phyloP scores from a whole-genome alignment of 768 basidiomycete genomes.

The Lactarius sanguifluus region DNA sequence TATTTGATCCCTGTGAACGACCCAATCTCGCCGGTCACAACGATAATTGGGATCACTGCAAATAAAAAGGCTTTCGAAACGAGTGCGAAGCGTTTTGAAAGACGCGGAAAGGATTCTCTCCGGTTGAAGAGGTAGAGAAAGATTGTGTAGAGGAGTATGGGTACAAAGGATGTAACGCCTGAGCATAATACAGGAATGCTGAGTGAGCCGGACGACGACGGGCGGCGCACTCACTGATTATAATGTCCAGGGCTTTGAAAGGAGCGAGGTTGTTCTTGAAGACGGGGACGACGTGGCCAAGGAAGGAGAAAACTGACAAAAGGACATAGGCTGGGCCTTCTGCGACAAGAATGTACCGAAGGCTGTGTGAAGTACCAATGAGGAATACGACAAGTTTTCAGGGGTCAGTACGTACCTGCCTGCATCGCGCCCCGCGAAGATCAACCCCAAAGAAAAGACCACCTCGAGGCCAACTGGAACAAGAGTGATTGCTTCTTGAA shows the following conservation, averaged over 20 bases:
- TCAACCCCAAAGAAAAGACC: conserved; percentile 54
- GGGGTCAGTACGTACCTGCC: conserved; percentile 44
- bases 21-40: conserved; percentile 56
- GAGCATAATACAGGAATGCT: not conserved
- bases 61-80: conserved; percentile 48
- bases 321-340: conserved; percentile 64
- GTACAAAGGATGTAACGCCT: conserved; percentile 61
- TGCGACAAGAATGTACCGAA: conserved; percentile 55
- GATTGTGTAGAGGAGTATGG: conserved; percentile 60
- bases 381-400: not conserved
- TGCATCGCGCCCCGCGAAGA: conserved; percentile 49
- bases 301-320: conserved; percentile 58
- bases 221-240: conserved; percentile 51
- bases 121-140: conserved; percentile 62
- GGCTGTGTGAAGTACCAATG: conserved; percentile 38
- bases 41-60: conserved; percentile 54
- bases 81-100: conserved; percentile 51
- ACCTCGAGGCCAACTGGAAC: conserved; percentile 65
- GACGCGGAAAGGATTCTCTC: conserved; percentile 48
- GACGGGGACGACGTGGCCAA: conserved; percentile 56
- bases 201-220: not conserved
- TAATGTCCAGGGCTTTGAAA: conserved; percentile 56
- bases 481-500: conserved; percentile 52
- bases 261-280: conserved; percentile 44
- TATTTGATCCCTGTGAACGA: conserved; percentile 63